Evolutionary conservation across 75 land plant species (phyloP).

Genomic region (Selaginella tamariscina): DNA sequence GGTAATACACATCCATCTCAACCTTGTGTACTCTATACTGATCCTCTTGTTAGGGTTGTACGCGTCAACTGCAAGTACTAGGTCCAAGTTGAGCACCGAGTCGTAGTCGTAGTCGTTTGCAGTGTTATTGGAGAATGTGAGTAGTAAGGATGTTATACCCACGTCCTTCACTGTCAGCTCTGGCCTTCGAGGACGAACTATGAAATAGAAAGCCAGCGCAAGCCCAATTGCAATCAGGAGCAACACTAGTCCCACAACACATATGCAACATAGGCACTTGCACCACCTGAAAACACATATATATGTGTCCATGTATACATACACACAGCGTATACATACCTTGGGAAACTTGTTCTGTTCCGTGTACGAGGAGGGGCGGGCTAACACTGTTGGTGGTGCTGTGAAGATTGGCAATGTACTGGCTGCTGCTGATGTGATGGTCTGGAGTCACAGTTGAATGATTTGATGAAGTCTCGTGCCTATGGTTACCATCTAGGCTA

Average conservation of each 20-base stretch:
- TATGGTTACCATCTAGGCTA: not conserved
- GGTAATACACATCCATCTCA: not conserved
- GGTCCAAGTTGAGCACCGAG: not conserved
- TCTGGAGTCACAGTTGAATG: not conserved
- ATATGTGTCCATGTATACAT: too few species aligned
- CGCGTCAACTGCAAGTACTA: not conserved
- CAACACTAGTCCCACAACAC: not conserved
- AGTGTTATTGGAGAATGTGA: not conserved
- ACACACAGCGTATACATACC: too few species aligned
- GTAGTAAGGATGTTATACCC: not conserved
- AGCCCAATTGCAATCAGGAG: not conserved
- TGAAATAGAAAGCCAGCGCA: not conserved
- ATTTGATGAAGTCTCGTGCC: too few species aligned
- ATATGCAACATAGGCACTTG: not conserved
- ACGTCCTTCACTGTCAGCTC: not conserved
- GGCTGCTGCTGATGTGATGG: not conserved
- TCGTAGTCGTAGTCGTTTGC: not conserved
- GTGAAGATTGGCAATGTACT: not conserved
- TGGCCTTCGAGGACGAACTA: not conserved
- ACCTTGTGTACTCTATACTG: not conserved
- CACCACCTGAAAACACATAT: too few species aligned
- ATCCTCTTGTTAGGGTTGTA: not conserved
- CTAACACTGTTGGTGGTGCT: not conserved
- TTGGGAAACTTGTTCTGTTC: too few species aligned
- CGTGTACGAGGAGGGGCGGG: not conserved